These are phyloP conservation scores for Noccaea caerulescens DNA, from an alignment of 345 rosid species.

Conservation along the genomic window DNA sequence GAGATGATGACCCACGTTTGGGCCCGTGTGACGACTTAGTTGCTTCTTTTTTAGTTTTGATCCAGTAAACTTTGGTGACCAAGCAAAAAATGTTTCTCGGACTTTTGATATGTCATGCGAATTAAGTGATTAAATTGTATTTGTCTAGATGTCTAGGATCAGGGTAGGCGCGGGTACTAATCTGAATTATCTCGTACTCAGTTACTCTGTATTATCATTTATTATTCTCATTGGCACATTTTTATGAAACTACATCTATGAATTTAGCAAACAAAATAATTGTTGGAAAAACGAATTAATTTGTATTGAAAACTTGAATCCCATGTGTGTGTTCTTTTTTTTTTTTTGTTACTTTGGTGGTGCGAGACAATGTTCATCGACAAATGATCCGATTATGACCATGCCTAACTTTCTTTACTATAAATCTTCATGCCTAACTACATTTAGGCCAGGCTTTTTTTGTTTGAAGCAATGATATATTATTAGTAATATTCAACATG, in stretches of 20 bases:
- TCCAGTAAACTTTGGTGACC: neutral
- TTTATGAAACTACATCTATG: no score
- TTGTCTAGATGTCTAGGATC: no score
- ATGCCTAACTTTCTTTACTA: conserved; percentile 7
- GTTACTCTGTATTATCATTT: no score
- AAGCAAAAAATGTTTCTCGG: neutral
- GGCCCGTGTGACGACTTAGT: conserved; percentile 34
- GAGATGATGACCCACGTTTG: conserved; percentile 38
- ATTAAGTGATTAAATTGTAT: neutral
- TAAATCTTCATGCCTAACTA: conserved; percentile 10
- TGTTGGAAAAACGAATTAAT: no score
- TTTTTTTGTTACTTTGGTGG: neutral
- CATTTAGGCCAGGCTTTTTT: neutral
- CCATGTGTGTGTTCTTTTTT: neutral
- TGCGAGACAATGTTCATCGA: conserved; percentile 1
- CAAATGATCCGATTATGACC: conserved; percentile 1
- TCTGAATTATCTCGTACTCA: no score
- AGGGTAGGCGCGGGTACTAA: no score
- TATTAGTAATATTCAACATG: conserved; percentile 6
- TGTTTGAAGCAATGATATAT: neutral
- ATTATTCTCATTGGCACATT: no score
- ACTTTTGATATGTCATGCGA: neutral
- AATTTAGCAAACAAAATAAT: no score
- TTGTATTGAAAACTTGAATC: neutral
- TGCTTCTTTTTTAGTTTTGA: conserved; percentile 18